Base-by-base conservation (phyloP, 371 early-diverging fungal genomes). In the Rhizopus sp. region DNA sequence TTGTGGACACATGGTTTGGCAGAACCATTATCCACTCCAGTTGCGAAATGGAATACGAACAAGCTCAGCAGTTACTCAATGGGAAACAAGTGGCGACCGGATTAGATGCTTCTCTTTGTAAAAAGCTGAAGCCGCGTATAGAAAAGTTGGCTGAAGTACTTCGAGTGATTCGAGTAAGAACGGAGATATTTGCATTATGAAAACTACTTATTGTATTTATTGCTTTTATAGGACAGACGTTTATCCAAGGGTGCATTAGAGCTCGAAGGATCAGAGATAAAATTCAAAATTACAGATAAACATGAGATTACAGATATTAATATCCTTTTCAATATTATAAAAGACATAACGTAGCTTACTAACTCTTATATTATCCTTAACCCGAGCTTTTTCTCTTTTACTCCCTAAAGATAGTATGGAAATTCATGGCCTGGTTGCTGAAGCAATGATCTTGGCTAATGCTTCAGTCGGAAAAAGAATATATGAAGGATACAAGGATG, bases 381-480 rank as follows among this genome's bases (percentile, higher is more conserved):
- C 69, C 31, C 15, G 39, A 29, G 7, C 16, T 35, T 39, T 48
- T 9, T 47, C 34, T 59, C 13, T 40, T 63, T 62, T 63, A 76
- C 75, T 89, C 30, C 87, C 93, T 2, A 94, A 95, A 62, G 77
- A 85, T 53, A 75, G 88, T 12, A 82, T 91, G 68, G 95, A 95
- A 59, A 92, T 97, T 12, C 95, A 98, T 73, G 88, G 89, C 6
- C 77, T 99, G 8, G 94, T 99, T 29, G 99, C 99, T 62, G 99
- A 99, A 75, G 96, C 98, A 56, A 99, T 99, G 99, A 86, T 99
- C 60, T 81, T 99, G 57, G 99, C 99, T 16, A 99, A 99, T 72
- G 84, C 90, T 1, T 86, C 87, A 6, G 98, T 99, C 2, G 99
- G 98, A 4, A 84, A 88, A 49, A 78, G 89, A 53, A 92, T 97